Evolutionary conservation across 331 rosid species (phyloP), one percentile per base, ranked within the genome.

Genomic region (Pyracantha coccinea): DNA sequence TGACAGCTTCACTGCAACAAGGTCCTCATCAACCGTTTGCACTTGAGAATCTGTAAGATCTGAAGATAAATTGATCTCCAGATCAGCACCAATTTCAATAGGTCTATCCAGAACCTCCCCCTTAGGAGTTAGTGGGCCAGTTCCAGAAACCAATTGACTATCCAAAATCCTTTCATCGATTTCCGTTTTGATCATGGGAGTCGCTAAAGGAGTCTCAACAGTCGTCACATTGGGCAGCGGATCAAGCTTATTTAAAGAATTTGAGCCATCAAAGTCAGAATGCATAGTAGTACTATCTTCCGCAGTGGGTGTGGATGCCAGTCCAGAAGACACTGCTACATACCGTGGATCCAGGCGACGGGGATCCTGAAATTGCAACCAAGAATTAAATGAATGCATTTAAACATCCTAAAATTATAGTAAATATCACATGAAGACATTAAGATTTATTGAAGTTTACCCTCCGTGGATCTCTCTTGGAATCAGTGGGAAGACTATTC

Each of bases 261-360:
- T 52, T 44, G 87, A 84, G 81, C 85, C 82, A 69, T 90, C 92
- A 74, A 75, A 78, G 50, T 90, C 97, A 71, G 79, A 80, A 68
- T 82, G 86, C 78, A 75, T 21, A 66, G 77, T 77, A 79, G 70
- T 78, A 69, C 62, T 60, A 71, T 92, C 92, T 53, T 95, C 97
- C 38, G 77, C 62, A 50, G 68, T 21, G 62, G 96, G 80, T 54
- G 76, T 66, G 61, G 89, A 72, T 58, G 85, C 70, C 73, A 60
- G 88, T 59, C 84, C 90, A 77, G 85, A 61, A 77, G 81, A 77
- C 60, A 75, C 85, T 4, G 82, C 80, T 66, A 79, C 82, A 70
- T 93, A 91, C 15, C 97, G 91, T 3, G 97, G 99, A 95, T 95
- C 99, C 44, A 88, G 77, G 67, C 99, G 97, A 75, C 99, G 97